Base-by-base conservation (phyloP, 129 eudicot genomes). In the Chrysanthemum seticuspe region DNA sequence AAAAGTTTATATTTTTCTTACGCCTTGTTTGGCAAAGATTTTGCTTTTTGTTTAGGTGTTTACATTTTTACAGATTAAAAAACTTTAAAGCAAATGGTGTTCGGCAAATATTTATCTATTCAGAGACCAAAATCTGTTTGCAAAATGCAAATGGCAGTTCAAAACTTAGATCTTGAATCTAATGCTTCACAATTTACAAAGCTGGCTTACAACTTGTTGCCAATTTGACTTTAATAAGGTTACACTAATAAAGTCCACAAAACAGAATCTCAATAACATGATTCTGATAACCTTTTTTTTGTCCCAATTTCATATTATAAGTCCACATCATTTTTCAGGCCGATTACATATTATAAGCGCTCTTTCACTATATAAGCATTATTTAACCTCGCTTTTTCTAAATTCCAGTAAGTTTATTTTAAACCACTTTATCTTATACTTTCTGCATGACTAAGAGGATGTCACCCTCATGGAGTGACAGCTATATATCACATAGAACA, bases 401-500 rank as follows among this genome's bases (percentile, higher is more conserved):
- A 63, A 63, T 27, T 54, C 51, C 63, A 54, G 15, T 12, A 54
- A 54, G 52, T 70, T 55, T 55, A 16, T 53, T 31, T 34, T 70
- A 70, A 21, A 31, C 12, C 36, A 55, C 53, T 36, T 31, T 70
- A 55, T 55, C 74, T 34, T 54, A 55, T 16, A 31, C 55, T 55
- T 29, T 55, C 16, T 55, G 18, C 52, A 70, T 4, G 51, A 51
- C 56, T 55, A 3, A 55, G 34, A 12, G 13, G 74, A 53, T 55
- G 31, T 70, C 34, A 27, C 15, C 15, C 63, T 70, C 51, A 55
- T 62, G 36, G 45, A 56, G 13, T 54, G 65, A 70, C 34, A 70
- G 10, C 47, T 27, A 23, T 29, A 34, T 5, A 70, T 55, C 10
- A 55, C n/a, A 70, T 6, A 40, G 10, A 40, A 40, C 47, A 34